Evolutionary conservation across 176 grass and related monocot genomes (phyloP).

Genomic region (Panicum miliaceum): DNA sequence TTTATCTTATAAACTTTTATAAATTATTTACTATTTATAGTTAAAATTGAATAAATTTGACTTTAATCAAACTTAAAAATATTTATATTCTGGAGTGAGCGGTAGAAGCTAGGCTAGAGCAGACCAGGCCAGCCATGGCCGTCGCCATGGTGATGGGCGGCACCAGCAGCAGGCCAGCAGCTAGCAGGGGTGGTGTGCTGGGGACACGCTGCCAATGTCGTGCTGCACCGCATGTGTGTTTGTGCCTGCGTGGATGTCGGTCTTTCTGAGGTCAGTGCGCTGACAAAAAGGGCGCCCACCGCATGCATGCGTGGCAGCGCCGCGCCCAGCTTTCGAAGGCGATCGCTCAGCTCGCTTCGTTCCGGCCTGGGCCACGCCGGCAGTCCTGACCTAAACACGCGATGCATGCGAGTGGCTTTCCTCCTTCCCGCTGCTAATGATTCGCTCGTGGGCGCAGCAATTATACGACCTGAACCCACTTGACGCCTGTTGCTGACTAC

Average conservation of each 20-base stretch:
- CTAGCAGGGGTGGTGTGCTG: not conserved
- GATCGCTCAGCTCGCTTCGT: not conserved
- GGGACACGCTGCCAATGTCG: slow-evolving; percentile 25
- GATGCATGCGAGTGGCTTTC: not conserved
- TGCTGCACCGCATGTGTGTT: slow-evolving; percentile 38
- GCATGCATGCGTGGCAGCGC: slow-evolving; percentile 40
- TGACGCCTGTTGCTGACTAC: not conserved
- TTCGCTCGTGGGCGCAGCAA: slow-evolving; percentile 26
- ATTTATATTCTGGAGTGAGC: too few species aligned
- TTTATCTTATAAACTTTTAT: too few species aligned
- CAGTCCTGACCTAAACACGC: not conserved
- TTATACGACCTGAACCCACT: not conserved
- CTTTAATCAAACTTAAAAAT: too few species aligned
- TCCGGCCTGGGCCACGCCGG: slow-evolving; percentile 1
- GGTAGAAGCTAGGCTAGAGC: not conserved
- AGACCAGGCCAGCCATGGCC: not conserved
- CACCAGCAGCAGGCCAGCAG: not conserved
- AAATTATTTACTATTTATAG: too few species aligned
- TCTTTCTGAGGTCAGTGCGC: slow-evolving; percentile 48
- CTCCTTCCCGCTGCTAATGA: not conserved
- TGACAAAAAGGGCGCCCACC: slow-evolving; percentile 47
- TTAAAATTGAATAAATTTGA: too few species aligned
- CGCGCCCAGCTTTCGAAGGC: slow-evolving; percentile 45
- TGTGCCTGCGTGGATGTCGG: slow-evolving; percentile 51
- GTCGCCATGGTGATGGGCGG: slow-evolving; percentile 8